Evolutionary conservation across 768 basidiomycete species (phyloP).

Genomic region (Auricularia sp.): DNA sequence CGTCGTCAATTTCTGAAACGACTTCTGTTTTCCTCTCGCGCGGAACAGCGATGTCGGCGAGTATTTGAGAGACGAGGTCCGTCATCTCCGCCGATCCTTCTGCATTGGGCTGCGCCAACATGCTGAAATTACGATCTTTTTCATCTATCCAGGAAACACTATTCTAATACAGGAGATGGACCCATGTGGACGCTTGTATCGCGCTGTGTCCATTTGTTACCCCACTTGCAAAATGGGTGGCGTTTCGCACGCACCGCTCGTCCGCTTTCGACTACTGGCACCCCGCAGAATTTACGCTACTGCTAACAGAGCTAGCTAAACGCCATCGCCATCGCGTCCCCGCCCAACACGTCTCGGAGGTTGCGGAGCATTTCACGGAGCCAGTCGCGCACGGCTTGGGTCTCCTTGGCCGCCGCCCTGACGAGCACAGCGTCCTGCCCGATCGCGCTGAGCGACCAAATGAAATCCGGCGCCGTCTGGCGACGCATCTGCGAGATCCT

Average conservation of each 20-base stretch:
- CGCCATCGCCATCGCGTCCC: slow-evolving; percentile 52
- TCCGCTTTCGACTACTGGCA: neutral
- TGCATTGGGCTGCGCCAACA: neutral
- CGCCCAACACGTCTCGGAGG: slow-evolving; percentile 46
- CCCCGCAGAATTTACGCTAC: neutral
- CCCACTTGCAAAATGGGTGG: neutral
- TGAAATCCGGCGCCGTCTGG: slow-evolving; percentile 41
- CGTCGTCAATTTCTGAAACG: neutral
- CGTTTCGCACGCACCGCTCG: neutral
- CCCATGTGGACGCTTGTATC: neutral
- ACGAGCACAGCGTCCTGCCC: slow-evolving; percentile 45
- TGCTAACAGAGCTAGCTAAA: slow-evolving; percentile 26
- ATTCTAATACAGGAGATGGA: slow-evolving; percentile 33
- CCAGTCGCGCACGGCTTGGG: slow-evolving; percentile 67
- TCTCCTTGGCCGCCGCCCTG: slow-evolving; percentile 64
- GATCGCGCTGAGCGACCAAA: slow-evolving; percentile 75
- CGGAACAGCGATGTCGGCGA: slow-evolving; percentile 83
- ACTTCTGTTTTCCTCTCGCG: slow-evolving; percentile 4
- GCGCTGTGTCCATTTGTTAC: neutral
- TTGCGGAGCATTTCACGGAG: slow-evolving; percentile 42
- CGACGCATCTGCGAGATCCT: slow-evolving; percentile 53
- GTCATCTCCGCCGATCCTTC: neutral
- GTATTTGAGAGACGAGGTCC: slow-evolving; percentile 91
- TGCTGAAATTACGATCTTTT: neutral
- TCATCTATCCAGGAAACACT: slow-evolving; percentile 52